Evolutionary conservation across 352 stramenopile genomes (phyloP), one percentile per base, ranked within the genome.

Genomic region (Peronospora farinosa): DNA sequence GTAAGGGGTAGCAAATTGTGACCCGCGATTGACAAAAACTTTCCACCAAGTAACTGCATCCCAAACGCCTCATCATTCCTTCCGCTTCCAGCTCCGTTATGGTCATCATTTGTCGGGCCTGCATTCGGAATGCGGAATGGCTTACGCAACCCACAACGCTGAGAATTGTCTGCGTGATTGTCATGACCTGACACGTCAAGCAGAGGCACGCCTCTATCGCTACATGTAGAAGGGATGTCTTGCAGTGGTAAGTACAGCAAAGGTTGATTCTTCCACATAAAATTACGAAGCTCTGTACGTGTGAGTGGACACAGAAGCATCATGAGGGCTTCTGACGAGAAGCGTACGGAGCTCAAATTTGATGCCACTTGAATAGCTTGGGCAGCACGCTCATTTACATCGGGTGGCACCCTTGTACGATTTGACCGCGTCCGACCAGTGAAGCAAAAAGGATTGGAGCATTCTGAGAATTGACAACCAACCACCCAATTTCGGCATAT

Each of bases 161-260:
- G 19, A 2, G 23, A 41, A 36, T 72, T 76, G 0, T 58, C n/a
- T 9, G 47, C 44, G 44, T 88, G 76, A 33, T 70, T 57, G 2
- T 53, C 51, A 40, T 77, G 40, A 7, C 79, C 71, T 17, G 79
- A 90, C 19, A 74, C 55, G 25, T 90, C 79, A 6, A 82, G 55
- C 0, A 88, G 50, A 42, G 51, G 47, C 27, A 40, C 48, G 5
- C 3, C 51, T 10, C 16, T 21, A 12, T 16, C 32, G n/a, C 39
- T 11, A 36, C 15, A 7, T n/a, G 15, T 19, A 7, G 50, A 42
- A 42, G 57, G 51, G 0, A 55, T 37, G 45, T 90, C 79, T 63
- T 88, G 79, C 8, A 88, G 54, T 12, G 69, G 69, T 10, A 87
- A 66, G 27, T 87, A 90, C 25, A 78, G 31, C 3, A 51, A 15